These are phyloP conservation scores for Geosmithia morbida DNA, from an alignment of 2,329 filamentous ascomycete species.

Conservation along the genomic window DNA sequence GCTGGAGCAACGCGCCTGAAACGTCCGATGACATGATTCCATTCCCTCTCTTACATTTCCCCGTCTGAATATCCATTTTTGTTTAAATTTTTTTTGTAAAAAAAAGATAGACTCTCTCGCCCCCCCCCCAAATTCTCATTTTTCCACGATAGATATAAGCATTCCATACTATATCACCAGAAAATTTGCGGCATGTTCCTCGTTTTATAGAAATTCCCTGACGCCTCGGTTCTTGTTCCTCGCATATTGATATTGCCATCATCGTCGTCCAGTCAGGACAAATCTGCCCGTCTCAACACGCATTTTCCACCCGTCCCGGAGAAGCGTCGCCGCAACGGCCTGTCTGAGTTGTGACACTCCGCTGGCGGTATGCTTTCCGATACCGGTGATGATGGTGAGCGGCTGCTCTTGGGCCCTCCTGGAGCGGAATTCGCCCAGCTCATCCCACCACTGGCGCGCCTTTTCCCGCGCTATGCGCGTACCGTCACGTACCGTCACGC, in stretches of 20 bases:
- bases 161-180: no score
- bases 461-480: conserved; percentile 59
- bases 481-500: conserved; percentile 67
- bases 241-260: conserved; percentile 1
- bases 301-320: conserved; percentile 71
- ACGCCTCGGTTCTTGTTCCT: not conserved
- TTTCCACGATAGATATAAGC: no score
- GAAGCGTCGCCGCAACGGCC: conserved; percentile 63
- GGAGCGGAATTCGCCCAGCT: conserved; percentile 49
- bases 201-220: no score
- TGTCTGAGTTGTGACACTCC: conserved; percentile 65
- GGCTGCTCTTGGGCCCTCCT: conserved; percentile 30
- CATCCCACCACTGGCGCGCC: conserved; percentile 63
- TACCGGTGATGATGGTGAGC: conserved; percentile 67
- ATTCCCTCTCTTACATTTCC: no score
- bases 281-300: conserved; percentile 58
- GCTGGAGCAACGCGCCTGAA: conserved; percentile 5
- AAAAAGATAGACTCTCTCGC: no score
- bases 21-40: not conserved
- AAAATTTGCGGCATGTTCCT: no score
- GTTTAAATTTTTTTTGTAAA: no score
- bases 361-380: conserved; percentile 63
- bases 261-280: conserved; percentile 46
- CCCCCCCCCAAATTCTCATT: no score
- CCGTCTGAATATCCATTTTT: no score